Percentiles rank a stretch among this genome's conserved stretches.
phyloP scores from a whole-genome alignment of 2,329 filamentous ascomycete species.

The Ophioceras dolichostomum region DNA sequence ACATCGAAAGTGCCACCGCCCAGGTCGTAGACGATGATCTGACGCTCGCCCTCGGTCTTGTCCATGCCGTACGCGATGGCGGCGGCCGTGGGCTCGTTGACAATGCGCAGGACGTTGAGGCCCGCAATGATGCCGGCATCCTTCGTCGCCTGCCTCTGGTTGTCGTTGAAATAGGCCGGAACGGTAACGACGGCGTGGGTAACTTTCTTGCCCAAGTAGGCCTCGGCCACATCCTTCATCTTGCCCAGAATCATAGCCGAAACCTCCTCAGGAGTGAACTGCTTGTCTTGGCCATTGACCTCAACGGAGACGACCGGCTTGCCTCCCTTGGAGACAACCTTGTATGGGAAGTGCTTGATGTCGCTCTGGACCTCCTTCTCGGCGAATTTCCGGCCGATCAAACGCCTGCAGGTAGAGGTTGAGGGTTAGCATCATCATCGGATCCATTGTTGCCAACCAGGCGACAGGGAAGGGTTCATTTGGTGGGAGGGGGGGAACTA shows the following conservation, averaged over 20 bases:
- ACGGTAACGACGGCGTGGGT: slow-evolving; percentile 87
- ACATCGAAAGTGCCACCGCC: slow-evolving; percentile 94
- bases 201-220: slow-evolving; percentile 70
- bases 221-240: slow-evolving; percentile 57
- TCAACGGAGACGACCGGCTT: slow-evolving; percentile 78
- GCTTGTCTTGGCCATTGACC: slow-evolving; percentile 38
- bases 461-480: no score
- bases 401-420: slow-evolving; percentile 45
- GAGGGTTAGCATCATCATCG: slow-evolving; percentile 22
- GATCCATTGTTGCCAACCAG: no score
- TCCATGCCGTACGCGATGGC: slow-evolving; percentile 91
- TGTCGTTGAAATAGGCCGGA: slow-evolving; percentile 97
- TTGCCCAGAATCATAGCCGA: slow-evolving; percentile 49
- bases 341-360: slow-evolving; percentile 98
- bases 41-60: slow-evolving; percentile 71
- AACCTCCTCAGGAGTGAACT: slow-evolving; percentile 50
- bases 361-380: slow-evolving; percentile 86
- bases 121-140: slow-evolving; percentile 86
- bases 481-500: no score
- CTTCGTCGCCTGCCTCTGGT: slow-evolving; percentile 94
- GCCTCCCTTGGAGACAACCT: slow-evolving; percentile 76
- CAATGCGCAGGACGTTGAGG: slow-evolving; percentile 88
- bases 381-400: slow-evolving; percentile 73
- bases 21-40: slow-evolving; percentile 89
- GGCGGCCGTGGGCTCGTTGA: slow-evolving; percentile 93